Base-by-base conservation (phyloP, 179 eudicot species). In the Silene vulgaris region DNA sequence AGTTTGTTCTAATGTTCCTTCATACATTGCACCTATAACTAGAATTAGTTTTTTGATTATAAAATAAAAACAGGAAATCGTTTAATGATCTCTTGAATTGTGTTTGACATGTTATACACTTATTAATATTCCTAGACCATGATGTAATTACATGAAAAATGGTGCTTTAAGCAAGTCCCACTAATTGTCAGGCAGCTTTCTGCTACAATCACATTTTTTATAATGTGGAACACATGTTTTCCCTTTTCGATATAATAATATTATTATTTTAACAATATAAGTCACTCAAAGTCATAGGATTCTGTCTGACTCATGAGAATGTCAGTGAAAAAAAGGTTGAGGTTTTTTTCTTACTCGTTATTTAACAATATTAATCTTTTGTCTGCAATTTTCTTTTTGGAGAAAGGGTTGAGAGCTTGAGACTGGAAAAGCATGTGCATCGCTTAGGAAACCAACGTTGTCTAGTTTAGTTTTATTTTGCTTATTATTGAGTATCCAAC, bases 171-270 rank as follows among this genome's bases (percentile, higher is more conserved):
- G 54, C 75, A 61, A 61, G 16, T 62, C 75, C 70, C 67, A 74
- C 74, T 79, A 12, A 69, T 61, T 74, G 82, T 73, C 69, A 67
- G 73, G 26, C 59, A 5, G 7, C 40, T 68, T 79, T 74, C 66
- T 79, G 65, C 63, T 16, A 45, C 30, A 0, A 32, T 52, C 50
- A 19, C 45, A 68, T 9, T 14, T 37, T 66, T 40, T 57, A 68
- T 50, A 75, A 69, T 75, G 78, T 79, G 78, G 57, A 79, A 79
- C 75, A 79, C 82, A 79, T 79, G 82, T 70, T 79, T 79, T 69
- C 71, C 78, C 65, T 79, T 54, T 45, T 45, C 1, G 65, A 54
- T 40, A 28, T 60, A 43, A 37, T 69, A 70, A 45, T 35, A 32
- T 5, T 32, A 52, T 29, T 62, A 14, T 30, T 35, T 32, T 13